A percentile compares a stretch with the other conserved stretches of the same genome.
Evolutionary conservation across 768 basidiomycete genomes (phyloP).

Genomic region (Sporobolomyces pararoseus): DNA sequence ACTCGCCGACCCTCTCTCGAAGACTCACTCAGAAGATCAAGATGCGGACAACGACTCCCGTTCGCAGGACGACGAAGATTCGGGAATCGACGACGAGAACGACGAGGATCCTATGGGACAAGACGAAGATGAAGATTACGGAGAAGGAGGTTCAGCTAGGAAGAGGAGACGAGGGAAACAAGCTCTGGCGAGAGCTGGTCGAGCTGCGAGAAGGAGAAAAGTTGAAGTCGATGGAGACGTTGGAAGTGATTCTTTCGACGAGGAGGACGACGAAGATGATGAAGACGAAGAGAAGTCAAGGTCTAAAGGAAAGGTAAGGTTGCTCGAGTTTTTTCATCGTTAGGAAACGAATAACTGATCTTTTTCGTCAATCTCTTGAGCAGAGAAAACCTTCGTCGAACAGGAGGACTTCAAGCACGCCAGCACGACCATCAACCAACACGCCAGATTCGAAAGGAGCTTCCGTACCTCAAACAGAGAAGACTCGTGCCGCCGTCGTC

Average conservation of each 20-base stretch:
- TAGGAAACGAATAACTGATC: background rate
- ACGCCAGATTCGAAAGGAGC: background rate
- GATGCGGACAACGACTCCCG: background rate
- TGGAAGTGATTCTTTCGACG: background rate
- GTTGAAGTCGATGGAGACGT: background rate
- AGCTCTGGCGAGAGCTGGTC: background rate
- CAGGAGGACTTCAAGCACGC: background rate
- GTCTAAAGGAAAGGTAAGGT: background rate
- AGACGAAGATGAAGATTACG: conserved; percentile 60
- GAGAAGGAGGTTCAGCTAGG: conserved; percentile 45
- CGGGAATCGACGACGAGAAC: conserved; percentile 22
- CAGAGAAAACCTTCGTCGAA: background rate
- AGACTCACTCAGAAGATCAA: background rate
- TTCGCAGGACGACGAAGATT: background rate
- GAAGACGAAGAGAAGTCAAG: background rate
- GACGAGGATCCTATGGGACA: conserved; percentile 45
- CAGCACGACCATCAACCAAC: background rate
- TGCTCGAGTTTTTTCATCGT: background rate
- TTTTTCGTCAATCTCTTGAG: background rate
- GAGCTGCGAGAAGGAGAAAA: conserved; percentile 14
- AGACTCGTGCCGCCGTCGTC: conserved; percentile 40
- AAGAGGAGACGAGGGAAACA: conserved; percentile 12
- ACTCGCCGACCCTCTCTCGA: background rate
- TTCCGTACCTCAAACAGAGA: conserved; percentile 29
- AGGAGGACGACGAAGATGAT: background rate